Evolutionary conservation across 2,329 filamentous ascomycete genomes (phyloP).

Genomic region (Cytospora mali): DNA sequence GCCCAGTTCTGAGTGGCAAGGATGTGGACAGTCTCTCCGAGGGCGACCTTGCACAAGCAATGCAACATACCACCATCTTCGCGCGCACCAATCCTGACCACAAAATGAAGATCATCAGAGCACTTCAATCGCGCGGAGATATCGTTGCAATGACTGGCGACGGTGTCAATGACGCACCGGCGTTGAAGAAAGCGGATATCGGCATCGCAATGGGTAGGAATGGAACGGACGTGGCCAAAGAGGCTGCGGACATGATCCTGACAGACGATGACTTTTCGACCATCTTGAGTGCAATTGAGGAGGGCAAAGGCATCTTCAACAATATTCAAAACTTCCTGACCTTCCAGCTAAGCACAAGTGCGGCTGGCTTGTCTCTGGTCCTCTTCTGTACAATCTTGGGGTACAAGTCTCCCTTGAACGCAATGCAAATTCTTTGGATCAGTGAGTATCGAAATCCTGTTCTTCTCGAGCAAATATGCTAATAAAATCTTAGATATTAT

Average conservation of each 20-base stretch:
- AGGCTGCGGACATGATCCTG: conserved; percentile 90
- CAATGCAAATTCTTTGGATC: conserved; percentile 99
- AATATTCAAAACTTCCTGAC: conserved; percentile 99
- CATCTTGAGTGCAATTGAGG: conserved; percentile 93
- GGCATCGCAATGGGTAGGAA: conserved; percentile 95
- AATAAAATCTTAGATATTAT: conserved; percentile 74
- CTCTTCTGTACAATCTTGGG: conserved; percentile 90
- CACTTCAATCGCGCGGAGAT: conserved; percentile 88
- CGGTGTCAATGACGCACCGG: conserved; percentile 95
- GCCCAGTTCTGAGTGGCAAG: conserved; percentile 79
- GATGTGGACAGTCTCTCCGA: conserved; percentile 94
- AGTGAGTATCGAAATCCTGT: conserved; percentile 60
- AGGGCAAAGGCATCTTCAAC: conserved; percentile 99
- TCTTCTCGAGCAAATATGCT: conserved; percentile 6
- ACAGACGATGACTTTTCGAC: conserved; percentile 89
- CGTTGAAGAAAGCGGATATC: conserved; percentile 95
- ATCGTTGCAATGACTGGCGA: conserved; percentile 99
- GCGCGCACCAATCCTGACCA: conserved; percentile 96
- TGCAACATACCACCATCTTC: conserved; percentile 90
- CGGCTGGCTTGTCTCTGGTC: conserved; percentile 87
- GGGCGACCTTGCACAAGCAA: conserved; percentile 78
- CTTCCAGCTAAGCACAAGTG: conserved; percentile 96
- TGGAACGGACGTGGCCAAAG: conserved; percentile 96
- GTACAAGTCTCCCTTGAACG: conserved; percentile 93
- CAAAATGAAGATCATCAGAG: conserved; percentile 94